These are phyloP conservation scores for Pichia scutulata DNA, from an alignment of 805 yeast genomes.

Conservation along the genomic window DNA sequence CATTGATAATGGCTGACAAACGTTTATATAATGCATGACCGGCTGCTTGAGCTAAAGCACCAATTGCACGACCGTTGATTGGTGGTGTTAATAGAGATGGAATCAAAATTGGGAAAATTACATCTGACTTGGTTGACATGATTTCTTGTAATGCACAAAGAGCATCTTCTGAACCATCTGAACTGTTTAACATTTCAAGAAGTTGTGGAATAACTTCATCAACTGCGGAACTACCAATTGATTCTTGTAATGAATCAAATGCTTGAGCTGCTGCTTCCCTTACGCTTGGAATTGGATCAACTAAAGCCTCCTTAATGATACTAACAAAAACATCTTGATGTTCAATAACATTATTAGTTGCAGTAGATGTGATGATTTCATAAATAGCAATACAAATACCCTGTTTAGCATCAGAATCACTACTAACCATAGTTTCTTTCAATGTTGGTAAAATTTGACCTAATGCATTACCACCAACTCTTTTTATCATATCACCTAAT, in stretches of 20 bases:
- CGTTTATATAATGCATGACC: slow-evolving; percentile 73
- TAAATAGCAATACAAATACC: slow-evolving; percentile 93
- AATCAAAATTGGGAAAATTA: slow-evolving; percentile 86
- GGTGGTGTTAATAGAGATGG: slow-evolving; percentile 82
- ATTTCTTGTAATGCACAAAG: slow-evolving; percentile 84
- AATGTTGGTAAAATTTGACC: slow-evolving; percentile 79
- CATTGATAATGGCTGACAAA: slow-evolving; percentile 63
- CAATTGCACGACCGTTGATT: slow-evolving; percentile 81
- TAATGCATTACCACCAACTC: slow-evolving; percentile 86
- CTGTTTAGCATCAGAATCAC: slow-evolving; percentile 83
- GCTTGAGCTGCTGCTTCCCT: slow-evolving; percentile 89
- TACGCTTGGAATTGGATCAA: slow-evolving; percentile 65
- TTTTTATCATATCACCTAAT: slow-evolving; percentile 86
- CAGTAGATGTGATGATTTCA: slow-evolving; percentile 75
- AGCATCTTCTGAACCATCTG: slow-evolving; percentile 56
- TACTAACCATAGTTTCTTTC: slow-evolving; percentile 48
- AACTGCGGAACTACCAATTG: slow-evolving; percentile 76
- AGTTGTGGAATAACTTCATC: slow-evolving; percentile 85
- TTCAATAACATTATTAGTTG: slow-evolving; percentile 48
- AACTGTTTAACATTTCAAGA: slow-evolving; percentile 52
- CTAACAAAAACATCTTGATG: slow-evolving; percentile 64
- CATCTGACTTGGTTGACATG: slow-evolving; percentile 83
- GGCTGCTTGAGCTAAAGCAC: slow-evolving; percentile 83
- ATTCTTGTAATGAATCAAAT: slow-evolving; percentile 78
- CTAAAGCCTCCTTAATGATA: slow-evolving; percentile 71